Base-by-base conservation (phyloP, 139 green algal species). In the Chlamydomonas asymmetrica region DNA sequence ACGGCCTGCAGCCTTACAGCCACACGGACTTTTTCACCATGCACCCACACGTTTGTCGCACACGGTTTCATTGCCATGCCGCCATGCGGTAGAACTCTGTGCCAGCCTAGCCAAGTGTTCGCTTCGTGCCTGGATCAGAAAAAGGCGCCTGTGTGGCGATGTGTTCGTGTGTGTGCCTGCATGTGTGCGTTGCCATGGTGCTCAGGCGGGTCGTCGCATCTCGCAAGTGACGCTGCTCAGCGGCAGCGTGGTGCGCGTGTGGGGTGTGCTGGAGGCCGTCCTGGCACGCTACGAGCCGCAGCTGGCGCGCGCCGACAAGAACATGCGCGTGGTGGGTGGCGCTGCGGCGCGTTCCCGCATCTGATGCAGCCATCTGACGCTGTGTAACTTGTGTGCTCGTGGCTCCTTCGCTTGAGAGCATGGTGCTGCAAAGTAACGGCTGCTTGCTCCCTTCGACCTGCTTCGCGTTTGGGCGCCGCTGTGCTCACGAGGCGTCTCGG, bases 201-300 rank as follows among this genome's bases (percentile, higher is more conserved):
- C 31, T 6, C 76, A 87, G 81, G 82, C 89, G 31, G 91, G 91
- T 4, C 67, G 71, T 5, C 84, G 91, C 22, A 54, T 92, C 37
- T 85, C 84, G 10, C 32, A 52, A 31, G 85, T 94, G 37, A 90
- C 84, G 20, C 76, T 97, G 29, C 79, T 97, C 45, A 82, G 78
- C 25, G 90, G 92, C 37, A 79, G 70, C 40, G 83, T 95, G 35
- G 90, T 97, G 56, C 83, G 92, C 39, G 84, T 94, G 66, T 97
- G 92, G 92, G 90, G 88, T n/a, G 73, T 81, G 25, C 84, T 97
- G 61, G 92, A 97, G 81, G 63, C 63, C 32, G 84, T 94, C 50
- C 86, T 97, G 61, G 50, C 65, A 18, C 62, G 72, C 20, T 77
- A 92, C 45, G 83, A 93, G 71, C 29, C 61, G 61, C 76, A 86